A percentile compares a stretch with the other conserved stretches of the same genome.
Conservation (phyloP, 2,329 filamentous ascomycete species). For the Ophiocordyceps camponoti-floridani region DNA sequence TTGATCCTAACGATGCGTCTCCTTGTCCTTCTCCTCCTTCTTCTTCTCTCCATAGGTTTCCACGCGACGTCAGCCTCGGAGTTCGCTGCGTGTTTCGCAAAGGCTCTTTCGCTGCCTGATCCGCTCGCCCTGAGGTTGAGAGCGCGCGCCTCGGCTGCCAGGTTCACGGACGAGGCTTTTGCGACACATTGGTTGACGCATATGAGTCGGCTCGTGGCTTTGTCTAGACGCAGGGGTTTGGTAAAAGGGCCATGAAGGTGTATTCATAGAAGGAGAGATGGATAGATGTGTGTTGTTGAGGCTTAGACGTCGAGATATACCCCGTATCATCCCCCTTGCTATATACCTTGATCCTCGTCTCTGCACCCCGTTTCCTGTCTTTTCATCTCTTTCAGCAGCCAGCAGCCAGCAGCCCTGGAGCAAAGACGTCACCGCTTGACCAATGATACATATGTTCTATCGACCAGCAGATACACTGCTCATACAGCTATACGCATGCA, state of each 20-base stretch:
- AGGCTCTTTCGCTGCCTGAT: conserved; percentile 55
- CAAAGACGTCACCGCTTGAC: too few species aligned
- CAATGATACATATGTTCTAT: too few species aligned
- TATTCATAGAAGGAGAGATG: not conserved
- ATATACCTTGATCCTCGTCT: not conserved
- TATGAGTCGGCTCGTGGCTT: conserved; percentile 51
- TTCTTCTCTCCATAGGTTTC: conserved; percentile 41
- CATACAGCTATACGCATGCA: too few species aligned
- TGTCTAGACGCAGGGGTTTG: conserved; percentile 11
- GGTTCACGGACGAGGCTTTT: conserved; percentile 84
- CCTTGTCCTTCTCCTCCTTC: not conserved
- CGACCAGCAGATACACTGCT: too few species aligned
- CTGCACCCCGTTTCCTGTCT: not conserved
- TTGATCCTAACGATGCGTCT: too few species aligned
- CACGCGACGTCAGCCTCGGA: conserved; percentile 63
- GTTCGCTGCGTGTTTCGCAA: conserved; percentile 65
- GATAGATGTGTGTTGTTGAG: conserved; percentile 2
- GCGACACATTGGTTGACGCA: conserved; percentile 58
- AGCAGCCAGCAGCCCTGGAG: not conserved
- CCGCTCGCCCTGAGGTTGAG: conserved; percentile 57
- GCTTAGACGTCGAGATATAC: conserved; percentile 20
- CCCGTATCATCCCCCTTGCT: conserved; percentile 4
- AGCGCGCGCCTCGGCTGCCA: conserved; percentile 58
- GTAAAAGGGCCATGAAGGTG: not conserved
- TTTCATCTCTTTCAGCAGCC: not conserved